These are phyloP conservation scores for Verticillium tricorpus DNA, from an alignment of 2,329 filamentous ascomycete genomes.

Conservation along the genomic window DNA sequence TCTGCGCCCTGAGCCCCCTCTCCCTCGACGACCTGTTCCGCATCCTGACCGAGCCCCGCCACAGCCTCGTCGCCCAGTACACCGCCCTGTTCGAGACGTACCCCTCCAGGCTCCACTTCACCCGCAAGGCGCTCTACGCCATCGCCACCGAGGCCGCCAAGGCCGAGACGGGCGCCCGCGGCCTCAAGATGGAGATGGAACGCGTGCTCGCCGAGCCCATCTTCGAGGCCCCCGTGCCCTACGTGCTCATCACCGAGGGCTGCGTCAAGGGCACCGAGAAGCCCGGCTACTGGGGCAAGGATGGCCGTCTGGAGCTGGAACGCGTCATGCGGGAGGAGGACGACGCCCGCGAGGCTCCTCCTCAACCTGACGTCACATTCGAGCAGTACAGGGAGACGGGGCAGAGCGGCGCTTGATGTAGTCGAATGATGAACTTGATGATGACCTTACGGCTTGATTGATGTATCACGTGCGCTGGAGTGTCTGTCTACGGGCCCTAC, in stretches of 20 bases:
- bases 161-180: conserved; percentile 70
- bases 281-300: conserved; percentile 62
- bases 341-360: conserved; percentile 13
- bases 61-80: conserved; percentile 85
- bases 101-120: conserved; percentile 79
- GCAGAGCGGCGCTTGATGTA: conserved; percentile 39
- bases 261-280: conserved; percentile 61
- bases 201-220: conserved; percentile 73
- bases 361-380: conserved; percentile 21
- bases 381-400: conserved; percentile 42
- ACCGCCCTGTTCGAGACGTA: conserved; percentile 77
- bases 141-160: conserved; percentile 65
- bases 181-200: conserved; percentile 77
- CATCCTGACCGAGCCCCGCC: conserved; percentile 88
- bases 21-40: conserved; percentile 65
- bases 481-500: neutral
- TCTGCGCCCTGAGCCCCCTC: conserved; percentile 78
- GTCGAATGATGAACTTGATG: neutral
- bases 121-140: conserved; percentile 71
- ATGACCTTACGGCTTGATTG: neutral
- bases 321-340: conserved; percentile 63
- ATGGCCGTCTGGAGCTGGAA: conserved; percentile 65
- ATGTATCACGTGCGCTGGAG: neutral
- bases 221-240: conserved; percentile 74
- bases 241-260: conserved; percentile 68